Conservation (phyloP, 371 early-diverging fungal species). For the Syncephalastrum racemosum region DNA sequence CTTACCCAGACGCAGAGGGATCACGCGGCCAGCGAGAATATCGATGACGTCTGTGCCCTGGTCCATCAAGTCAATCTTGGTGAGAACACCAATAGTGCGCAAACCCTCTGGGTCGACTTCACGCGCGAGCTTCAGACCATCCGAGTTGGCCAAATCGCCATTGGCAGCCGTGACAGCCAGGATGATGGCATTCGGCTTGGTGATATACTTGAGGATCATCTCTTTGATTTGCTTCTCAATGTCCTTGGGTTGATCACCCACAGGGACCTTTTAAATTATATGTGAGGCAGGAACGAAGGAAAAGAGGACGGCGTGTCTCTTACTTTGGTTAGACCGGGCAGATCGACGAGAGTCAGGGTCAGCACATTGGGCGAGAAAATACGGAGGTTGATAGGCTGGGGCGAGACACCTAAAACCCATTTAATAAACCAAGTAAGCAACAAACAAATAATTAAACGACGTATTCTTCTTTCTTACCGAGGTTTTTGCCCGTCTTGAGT, state of each 20-base stretch:
- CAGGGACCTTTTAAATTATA: conserved; percentile 67
- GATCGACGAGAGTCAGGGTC: conserved; percentile 97
- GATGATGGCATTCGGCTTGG: conserved; percentile 95
- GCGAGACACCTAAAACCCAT: conserved; percentile 71
- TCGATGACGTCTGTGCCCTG: conserved; percentile 98
- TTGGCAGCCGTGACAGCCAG: conserved; percentile 99
- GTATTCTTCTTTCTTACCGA: conserved; percentile 45
- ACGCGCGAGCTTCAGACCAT: conserved; percentile 95
- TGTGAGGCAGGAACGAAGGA: conserved; percentile 2
- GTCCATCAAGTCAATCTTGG: conserved; percentile 99
- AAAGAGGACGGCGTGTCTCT: background rate
- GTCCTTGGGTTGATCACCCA: conserved; percentile 98
- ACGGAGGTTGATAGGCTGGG: conserved; percentile 94
- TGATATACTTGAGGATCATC: conserved; percentile 95
- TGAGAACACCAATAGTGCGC: conserved; percentile 98
- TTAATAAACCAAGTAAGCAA: background rate
- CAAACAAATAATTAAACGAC: background rate
- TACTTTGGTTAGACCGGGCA: conserved; percentile 97
- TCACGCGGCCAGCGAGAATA: conserved; percentile 96
- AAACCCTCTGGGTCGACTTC: conserved; percentile 98
- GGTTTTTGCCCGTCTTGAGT: conserved; percentile 88
- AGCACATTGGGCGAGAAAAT: conserved; percentile 95
- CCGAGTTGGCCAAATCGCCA: conserved; percentile 99
- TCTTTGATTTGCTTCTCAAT: conserved; percentile 97
- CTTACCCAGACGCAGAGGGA: conserved; percentile 90